phyloP scores from a whole-genome alignment of 352 stramenopile genomes.

The Pythium aristosporum region DNA sequence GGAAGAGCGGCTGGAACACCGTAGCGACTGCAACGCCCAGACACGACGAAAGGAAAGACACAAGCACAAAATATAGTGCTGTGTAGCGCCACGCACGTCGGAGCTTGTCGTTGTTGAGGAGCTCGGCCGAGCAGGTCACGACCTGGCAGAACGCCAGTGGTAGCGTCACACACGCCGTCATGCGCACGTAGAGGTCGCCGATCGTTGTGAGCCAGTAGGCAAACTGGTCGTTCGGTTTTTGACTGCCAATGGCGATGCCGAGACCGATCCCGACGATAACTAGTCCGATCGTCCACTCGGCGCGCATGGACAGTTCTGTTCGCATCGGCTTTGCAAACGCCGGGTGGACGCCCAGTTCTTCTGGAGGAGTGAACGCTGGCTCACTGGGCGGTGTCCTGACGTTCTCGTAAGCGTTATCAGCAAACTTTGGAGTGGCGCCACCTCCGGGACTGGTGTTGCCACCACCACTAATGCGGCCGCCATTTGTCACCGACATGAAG shows the following conservation, averaged over 20 bases:
- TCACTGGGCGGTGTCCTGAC: slow-evolving; percentile 57
- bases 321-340: slow-evolving; percentile 18
- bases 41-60: slow-evolving; percentile 30
- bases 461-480: no score
- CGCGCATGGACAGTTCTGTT: slow-evolving; percentile 37
- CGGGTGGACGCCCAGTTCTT: slow-evolving; percentile 20
- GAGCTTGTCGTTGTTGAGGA: slow-evolving; percentile 44
- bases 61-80: slow-evolving; percentile 35
- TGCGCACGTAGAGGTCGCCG: slow-evolving; percentile 53
- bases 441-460: not conserved
- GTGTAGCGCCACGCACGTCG: slow-evolving; percentile 44
- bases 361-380: slow-evolving; percentile 31
- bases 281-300: slow-evolving; percentile 40
- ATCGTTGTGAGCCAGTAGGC: slow-evolving; percentile 60
- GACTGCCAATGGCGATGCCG: slow-evolving; percentile 34
- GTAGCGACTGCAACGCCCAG: slow-evolving; percentile 33
- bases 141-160: slow-evolving; percentile 68
- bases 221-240: slow-evolving; percentile 31
- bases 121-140: slow-evolving; percentile 47
- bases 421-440: slow-evolving; percentile 26
- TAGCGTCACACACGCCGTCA: slow-evolving; percentile 54
- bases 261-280: slow-evolving; percentile 40
- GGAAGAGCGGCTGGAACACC: slow-evolving; percentile 35
- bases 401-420: slow-evolving; percentile 41
- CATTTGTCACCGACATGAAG: slow-evolving; percentile 35